Percentiles rank a stretch among this genome's conserved stretches.
Evolutionary conservation across 2,329 filamentous ascomycete genomes (phyloP).

Genomic region (Talaromyces albobiverticillius): DNA sequence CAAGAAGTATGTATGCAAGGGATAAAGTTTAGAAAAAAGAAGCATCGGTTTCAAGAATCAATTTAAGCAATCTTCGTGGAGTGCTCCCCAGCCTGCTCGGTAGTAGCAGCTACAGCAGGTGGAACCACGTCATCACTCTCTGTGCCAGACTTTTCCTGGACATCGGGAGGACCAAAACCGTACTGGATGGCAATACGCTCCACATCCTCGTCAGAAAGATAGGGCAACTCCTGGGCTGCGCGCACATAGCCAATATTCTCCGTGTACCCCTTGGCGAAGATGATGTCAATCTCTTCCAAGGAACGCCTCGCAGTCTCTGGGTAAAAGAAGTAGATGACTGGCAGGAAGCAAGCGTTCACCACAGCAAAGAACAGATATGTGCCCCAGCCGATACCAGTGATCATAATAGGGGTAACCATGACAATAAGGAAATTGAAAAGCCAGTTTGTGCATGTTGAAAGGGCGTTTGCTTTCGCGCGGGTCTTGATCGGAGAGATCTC

Average conservation of each 20-base stretch:
- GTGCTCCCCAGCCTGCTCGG: background rate
- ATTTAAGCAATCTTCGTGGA: background rate
- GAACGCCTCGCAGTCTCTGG: conserved; percentile 27
- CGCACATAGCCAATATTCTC: conserved; percentile 20
- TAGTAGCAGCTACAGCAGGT: background rate
- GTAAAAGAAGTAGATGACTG: conserved; percentile 31
- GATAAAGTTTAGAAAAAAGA: background rate
- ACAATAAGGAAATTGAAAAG: conserved; percentile 48
- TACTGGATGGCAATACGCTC: conserved; percentile 16
- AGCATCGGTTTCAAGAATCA: background rate
- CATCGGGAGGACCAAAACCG: conserved; percentile 12
- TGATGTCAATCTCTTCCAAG: conserved; percentile 32
- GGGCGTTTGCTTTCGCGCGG: conserved; percentile 52
- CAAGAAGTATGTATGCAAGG: background rate
- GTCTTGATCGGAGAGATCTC: conserved; percentile 53
- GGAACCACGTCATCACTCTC: background rate
- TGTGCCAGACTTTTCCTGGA: conserved; percentile 4
- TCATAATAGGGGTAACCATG: conserved; percentile 32
- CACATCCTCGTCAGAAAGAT: conserved; percentile 15
- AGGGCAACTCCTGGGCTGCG: conserved; percentile 23
- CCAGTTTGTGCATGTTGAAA: conserved; percentile 51
- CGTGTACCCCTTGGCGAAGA: conserved; percentile 24
- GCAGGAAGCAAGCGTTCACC: conserved; percentile 25
- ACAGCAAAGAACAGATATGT: conserved; percentile 32
- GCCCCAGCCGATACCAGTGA: conserved; percentile 27